Percentiles rank a stretch among this genome's conserved stretches.
Evolutionary conservation across 306 rosid genomes (phyloP).

Genomic region (Sechiopsis laciniata): DNA sequence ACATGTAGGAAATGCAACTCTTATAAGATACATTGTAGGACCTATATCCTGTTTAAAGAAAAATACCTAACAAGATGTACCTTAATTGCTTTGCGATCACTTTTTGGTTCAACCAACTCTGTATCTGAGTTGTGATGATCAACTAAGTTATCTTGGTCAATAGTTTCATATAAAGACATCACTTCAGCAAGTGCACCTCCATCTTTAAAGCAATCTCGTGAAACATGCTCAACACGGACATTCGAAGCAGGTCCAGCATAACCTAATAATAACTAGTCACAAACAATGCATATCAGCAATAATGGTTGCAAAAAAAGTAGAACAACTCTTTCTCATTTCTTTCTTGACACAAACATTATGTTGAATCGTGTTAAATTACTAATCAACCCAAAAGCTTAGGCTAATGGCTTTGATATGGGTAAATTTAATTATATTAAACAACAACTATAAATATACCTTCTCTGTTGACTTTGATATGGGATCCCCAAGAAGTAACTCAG

Average conservation of each 20-base stretch:
- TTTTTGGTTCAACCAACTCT: conserved; percentile 33
- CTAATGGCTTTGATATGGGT: no score
- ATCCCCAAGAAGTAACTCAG: conserved; percentile 79
- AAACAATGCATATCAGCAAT: conserved; percentile 23
- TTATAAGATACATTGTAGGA: conserved; percentile 8
- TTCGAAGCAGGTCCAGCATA: conserved; percentile 93
- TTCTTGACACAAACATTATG: background rate
- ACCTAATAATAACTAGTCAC: conserved; percentile 54
- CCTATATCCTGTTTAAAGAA: conserved; percentile 13
- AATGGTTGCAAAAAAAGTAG: background rate
- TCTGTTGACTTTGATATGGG: conserved; percentile 78
- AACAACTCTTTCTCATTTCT: background rate
- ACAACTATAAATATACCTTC: conserved; percentile 50
- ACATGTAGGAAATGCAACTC: conserved; percentile 11
- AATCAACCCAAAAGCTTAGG: no score
- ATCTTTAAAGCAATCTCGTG: conserved; percentile 53
- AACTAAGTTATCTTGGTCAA: conserved; percentile 31
- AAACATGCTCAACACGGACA: conserved; percentile 68
- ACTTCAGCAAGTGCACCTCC: conserved; percentile 91
- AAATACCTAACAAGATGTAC: conserved; percentile 27
- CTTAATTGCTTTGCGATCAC: conserved; percentile 49
- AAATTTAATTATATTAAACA: no score
- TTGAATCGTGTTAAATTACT: no score
- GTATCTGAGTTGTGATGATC: conserved; percentile 30
- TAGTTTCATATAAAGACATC: conserved; percentile 55